Conservation (phyloP, 352 stramenopile genomes). For the Phytopythium chamaehyphon region DNA sequence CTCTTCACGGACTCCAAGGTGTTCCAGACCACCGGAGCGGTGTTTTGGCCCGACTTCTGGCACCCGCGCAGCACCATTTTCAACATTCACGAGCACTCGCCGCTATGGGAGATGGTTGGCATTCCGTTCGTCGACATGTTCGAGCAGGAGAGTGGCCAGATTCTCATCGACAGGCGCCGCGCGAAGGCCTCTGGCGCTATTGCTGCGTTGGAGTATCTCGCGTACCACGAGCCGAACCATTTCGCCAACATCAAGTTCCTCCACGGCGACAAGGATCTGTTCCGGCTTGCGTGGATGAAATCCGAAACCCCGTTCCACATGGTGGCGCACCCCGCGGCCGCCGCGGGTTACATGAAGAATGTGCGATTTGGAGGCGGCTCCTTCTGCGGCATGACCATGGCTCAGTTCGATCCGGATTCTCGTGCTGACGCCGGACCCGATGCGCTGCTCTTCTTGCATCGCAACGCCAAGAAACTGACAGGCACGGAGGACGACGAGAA, state of each 20-base stretch:
- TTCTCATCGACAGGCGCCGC: slow-evolving; percentile 32
- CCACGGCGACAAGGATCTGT: slow-evolving; percentile 56
- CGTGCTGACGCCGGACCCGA: not conserved
- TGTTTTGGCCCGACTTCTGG: slow-evolving; percentile 68
- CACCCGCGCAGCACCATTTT: slow-evolving; percentile 48
- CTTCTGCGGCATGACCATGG: slow-evolving; percentile 57
- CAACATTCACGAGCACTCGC: slow-evolving; percentile 40
- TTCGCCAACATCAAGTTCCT: slow-evolving; percentile 32
- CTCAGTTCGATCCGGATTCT: slow-evolving; percentile 21
- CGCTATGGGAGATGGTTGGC: slow-evolving; percentile 49
- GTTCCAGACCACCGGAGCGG: slow-evolving; percentile 27
- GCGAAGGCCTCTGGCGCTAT: slow-evolving; percentile 12
- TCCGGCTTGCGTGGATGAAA: slow-evolving; percentile 59
- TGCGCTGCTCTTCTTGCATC: slow-evolving; percentile 45
- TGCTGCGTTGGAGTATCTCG: slow-evolving; percentile 29
- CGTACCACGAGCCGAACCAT: slow-evolving; percentile 35
- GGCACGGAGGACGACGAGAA: slow-evolving; percentile 17
- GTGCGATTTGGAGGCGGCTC: slow-evolving; percentile 23
- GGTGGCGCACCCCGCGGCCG: slow-evolving; percentile 22
- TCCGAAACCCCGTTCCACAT: slow-evolving; percentile 44
- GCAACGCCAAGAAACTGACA: slow-evolving; percentile 40
- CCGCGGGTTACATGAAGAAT: not conserved
- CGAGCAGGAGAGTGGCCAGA: slow-evolving; percentile 46
- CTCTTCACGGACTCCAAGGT: slow-evolving; percentile 31
- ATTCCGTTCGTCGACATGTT: slow-evolving; percentile 44